Percentiles rank a stretch among this genome's conserved stretches.
These are phyloP conservation scores for Trypanosoma grayi DNA, from an alignment of 208 protist genomes.

Conservation along the genomic window DNA sequence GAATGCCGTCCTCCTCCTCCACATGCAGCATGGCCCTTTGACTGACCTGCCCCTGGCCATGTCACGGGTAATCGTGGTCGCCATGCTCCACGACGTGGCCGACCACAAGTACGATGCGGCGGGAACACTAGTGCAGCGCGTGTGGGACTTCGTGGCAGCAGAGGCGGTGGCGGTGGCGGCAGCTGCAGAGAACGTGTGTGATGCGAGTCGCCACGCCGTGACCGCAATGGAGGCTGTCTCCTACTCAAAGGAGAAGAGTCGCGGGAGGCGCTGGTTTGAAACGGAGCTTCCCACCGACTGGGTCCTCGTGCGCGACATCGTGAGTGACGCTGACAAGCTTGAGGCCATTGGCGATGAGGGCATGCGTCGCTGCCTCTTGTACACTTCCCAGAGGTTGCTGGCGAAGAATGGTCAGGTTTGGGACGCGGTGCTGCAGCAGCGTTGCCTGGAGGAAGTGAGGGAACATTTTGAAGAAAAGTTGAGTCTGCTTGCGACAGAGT, in stretches of 20 bases:
- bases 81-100: conserved; percentile 86
- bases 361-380: conserved; percentile 73
- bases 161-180: conserved; percentile 12
- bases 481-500: conserved; percentile 37
- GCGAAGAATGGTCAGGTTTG: neutral
- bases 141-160: conserved; percentile 33
- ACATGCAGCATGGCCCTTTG: conserved; percentile 35
- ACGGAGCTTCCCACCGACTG: conserved; percentile 40
- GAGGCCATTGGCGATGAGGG: conserved; percentile 75
- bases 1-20: conserved; percentile 56
- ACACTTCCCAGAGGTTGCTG: conserved; percentile 23
- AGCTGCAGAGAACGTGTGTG: neutral
- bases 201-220: conserved; percentile 5
- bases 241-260: conserved; percentile 73
- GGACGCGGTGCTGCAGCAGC: conserved; percentile 21
- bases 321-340: conserved; percentile 86
- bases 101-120: conserved; percentile 85
- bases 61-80: conserved; percentile 60
- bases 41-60: neutral
- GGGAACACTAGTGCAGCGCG: conserved; percentile 29
- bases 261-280: conserved; percentile 72
- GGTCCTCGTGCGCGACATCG: conserved; percentile 62
- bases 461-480: conserved; percentile 80
- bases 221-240: conserved; percentile 65
- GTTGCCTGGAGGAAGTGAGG: conserved; percentile 47